Percentiles rank a stretch among this genome's conserved stretches.
These are phyloP conservation scores for Hyaloscypha variabilis DNA, from an alignment of 495 filamentous ascomycete genomes.

Conservation along the genomic window DNA sequence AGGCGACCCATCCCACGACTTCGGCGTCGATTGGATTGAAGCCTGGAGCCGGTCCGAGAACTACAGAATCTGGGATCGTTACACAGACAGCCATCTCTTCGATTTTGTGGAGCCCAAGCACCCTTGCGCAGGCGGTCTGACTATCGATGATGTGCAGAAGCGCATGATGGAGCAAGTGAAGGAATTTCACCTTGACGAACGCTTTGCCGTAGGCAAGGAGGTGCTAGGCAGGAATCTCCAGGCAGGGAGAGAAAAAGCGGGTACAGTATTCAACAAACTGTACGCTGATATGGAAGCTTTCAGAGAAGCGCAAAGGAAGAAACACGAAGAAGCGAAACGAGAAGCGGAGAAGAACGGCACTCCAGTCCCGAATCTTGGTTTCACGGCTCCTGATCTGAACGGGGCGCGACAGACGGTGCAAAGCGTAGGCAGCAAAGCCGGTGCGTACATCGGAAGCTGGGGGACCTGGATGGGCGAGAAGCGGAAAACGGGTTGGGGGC, in stretches of 20 bases:
- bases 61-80: constrained; percentile 75
- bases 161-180: constrained; percentile 85
- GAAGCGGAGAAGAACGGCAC: constrained; percentile 35
- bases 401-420: constrained; percentile 70
- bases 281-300: constrained; percentile 88
- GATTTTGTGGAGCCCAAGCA: constrained; percentile 92
- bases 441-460: constrained; percentile 93
- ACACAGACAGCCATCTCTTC: constrained; percentile 83
- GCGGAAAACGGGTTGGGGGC: constrained; percentile 62
- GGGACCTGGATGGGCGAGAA: constrained; percentile 94
- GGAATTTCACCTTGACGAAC: constrained; percentile 86
- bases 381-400: constrained; percentile 55
- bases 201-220: constrained; percentile 75
- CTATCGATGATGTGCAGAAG: constrained; percentile 92
- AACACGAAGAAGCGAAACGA: constrained; percentile 53
- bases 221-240: constrained; percentile 76
- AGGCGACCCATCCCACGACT: constrained; percentile 84
- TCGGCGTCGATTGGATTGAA: constrained; percentile 73
- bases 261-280: constrained; percentile 78
- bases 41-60: constrained; percentile 87
- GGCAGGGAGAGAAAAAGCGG: constrained; percentile 84
- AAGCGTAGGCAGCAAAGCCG: constrained; percentile 72
- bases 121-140: constrained; percentile 91
- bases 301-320: constrained; percentile 77
- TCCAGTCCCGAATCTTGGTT: constrained; percentile 20